These are phyloP conservation scores for Epichloe scottii DNA, from an alignment of 2,329 filamentous ascomycete species.

Conservation along the genomic window DNA sequence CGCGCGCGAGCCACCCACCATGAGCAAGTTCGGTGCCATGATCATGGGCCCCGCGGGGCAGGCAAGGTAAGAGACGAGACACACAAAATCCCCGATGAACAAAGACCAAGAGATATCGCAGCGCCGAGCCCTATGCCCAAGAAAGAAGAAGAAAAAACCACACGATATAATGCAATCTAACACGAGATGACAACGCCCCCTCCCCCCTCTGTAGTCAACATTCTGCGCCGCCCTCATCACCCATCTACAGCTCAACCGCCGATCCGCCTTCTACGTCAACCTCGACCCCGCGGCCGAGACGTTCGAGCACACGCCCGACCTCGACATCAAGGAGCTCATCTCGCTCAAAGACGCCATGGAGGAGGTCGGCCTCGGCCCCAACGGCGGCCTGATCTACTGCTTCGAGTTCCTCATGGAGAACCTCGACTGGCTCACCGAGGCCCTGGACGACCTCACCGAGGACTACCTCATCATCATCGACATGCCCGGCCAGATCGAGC, in stretches of 20 bases:
- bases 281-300: conserved; percentile 91
- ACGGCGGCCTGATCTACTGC: conserved; percentile 89
- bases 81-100: neutral
- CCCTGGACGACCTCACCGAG: conserved; percentile 74
- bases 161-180: neutral
- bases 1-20: conserved; percentile 23
- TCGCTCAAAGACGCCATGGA: conserved; percentile 94
- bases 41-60: conserved; percentile 90
- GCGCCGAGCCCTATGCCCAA: neutral
- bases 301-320: conserved; percentile 82
- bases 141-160: neutral
- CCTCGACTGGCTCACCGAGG: conserved; percentile 78
- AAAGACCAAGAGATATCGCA: neutral
- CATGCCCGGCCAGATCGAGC: conserved; percentile 97
- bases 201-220: conserved; percentile 49
- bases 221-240: conserved; percentile 92
- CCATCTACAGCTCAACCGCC: conserved; percentile 77
- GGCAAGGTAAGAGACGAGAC: conserved; percentile 54
- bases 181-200: neutral
- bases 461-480: conserved; percentile 97
- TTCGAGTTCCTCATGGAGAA: conserved; percentile 95
- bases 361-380: conserved; percentile 79
- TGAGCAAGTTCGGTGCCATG: conserved; percentile 91
- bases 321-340: conserved; percentile 93
- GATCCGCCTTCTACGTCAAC: conserved; percentile 96